phyloP scores from a whole-genome alignment of 768 basidiomycete genomes.

The Suillus fuscotomentosus region DNA sequence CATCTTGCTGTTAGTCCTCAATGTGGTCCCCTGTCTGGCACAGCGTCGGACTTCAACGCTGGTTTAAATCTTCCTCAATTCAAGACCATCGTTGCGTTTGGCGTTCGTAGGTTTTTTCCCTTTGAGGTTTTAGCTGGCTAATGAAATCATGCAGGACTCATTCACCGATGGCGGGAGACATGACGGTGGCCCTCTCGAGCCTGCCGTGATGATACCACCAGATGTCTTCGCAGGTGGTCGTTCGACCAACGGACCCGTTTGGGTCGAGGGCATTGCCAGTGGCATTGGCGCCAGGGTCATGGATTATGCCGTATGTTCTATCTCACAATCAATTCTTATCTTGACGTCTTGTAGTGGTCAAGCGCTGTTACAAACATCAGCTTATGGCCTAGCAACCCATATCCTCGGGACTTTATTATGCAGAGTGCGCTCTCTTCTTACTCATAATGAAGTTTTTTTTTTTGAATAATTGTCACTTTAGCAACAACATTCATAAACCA shows the following conservation, averaged over 20 bases:
- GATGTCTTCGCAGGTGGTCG: slow-evolving; percentile 49
- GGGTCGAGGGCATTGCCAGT: slow-evolving; percentile 47
- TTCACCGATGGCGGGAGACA: slow-evolving; percentile 50
- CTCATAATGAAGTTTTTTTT: background rate
- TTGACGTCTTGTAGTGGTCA: slow-evolving; percentile 23
- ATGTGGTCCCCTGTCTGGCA: slow-evolving; percentile 42
- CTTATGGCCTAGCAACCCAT: slow-evolving; percentile 51
- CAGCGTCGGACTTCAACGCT: slow-evolving; percentile 45
- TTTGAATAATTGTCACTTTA: slow-evolving; percentile 14
- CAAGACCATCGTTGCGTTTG: slow-evolving; percentile 53
- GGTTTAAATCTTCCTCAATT: slow-evolving; percentile 37
- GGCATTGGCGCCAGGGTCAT: slow-evolving; percentile 39
- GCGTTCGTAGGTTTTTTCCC: slow-evolving; percentile 30
- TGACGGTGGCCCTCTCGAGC: slow-evolving; percentile 42
- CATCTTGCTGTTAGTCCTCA: slow-evolving; percentile 46
- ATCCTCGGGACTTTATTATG: slow-evolving; percentile 45
- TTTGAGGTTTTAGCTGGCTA: background rate
- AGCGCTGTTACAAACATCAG: slow-evolving; percentile 46
- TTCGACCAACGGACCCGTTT: slow-evolving; percentile 48
- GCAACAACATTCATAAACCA: slow-evolving; percentile 46
- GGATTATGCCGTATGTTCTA: slow-evolving; percentile 47
- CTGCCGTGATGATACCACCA: slow-evolving; percentile 41
- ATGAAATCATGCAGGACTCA: slow-evolving; percentile 35
- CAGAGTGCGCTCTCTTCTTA: slow-evolving; percentile 32
- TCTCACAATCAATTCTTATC: background rate